Conservation (phyloP, 2,329 filamentous ascomycete genomes). For the Waltergamsia citrina region DNA sequence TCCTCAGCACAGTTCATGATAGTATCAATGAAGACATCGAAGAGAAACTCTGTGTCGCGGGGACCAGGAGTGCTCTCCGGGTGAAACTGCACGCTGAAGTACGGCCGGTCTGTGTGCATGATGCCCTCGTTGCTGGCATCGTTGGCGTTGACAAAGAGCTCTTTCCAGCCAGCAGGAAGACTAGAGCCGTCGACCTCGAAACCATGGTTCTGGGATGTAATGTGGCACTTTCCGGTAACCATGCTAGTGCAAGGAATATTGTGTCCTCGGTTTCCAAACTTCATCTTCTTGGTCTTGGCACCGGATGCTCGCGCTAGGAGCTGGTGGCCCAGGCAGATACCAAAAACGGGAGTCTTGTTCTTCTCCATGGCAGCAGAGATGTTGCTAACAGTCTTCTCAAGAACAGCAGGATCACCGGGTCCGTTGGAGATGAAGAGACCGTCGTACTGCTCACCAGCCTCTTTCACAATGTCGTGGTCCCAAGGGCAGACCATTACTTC, state of each 20-base stretch:
- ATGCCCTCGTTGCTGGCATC: constrained; percentile 98
- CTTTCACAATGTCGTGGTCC: constrained; percentile 80
- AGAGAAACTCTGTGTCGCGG: constrained; percentile 90
- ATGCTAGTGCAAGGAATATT: constrained; percentile 98
- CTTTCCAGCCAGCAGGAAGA: constrained; percentile 73
- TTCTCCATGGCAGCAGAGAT: constrained; percentile 68
- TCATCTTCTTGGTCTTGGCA: constrained; percentile 87
- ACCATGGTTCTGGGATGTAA: constrained; percentile 98
- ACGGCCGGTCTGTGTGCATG: constrained; percentile 73
- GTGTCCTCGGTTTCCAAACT: constrained; percentile 97
- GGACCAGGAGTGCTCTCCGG: constrained; percentile 95
- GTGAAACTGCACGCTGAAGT: constrained; percentile 99
- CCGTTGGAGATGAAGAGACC: constrained; percentile 98
- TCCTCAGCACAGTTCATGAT: constrained; percentile 65
- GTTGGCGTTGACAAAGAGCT: constrained; percentile 96
- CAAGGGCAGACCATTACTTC: constrained; percentile 93
- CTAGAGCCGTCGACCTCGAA: constrained; percentile 80
- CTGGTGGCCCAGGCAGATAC: constrained; percentile 94
- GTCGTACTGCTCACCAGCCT: constrained; percentile 78
- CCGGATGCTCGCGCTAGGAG: constrained; percentile 82
- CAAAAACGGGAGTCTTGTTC: constrained; percentile 80
- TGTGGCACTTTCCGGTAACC: constrained; percentile 93
- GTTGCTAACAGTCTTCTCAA: constrained; percentile 71
- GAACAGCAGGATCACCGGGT: constrained; percentile 84
- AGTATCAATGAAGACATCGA: constrained; percentile 90